Evolutionary conservation across 441 rosid genomes (phyloP), one percentile per base, ranked within the genome.

Genomic region (Populus hybrid): DNA sequence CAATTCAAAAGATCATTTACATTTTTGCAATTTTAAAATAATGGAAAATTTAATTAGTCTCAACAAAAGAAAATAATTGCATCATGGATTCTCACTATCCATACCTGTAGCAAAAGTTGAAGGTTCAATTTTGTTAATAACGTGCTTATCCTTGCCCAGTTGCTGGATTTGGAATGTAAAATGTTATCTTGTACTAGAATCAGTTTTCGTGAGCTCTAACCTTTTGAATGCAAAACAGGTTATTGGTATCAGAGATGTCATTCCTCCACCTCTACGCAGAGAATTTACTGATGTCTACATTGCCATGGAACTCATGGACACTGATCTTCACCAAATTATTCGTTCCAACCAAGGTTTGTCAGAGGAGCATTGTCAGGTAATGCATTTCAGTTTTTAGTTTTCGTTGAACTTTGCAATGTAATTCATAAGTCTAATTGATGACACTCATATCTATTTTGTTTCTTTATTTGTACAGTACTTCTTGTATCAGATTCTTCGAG

Each of bases 351-450:
- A 96, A 80, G 20, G 83, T 72, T 81, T 96, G 70, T 96, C 99
- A 1, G 99, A 94, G 84, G 98, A 96, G 85, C 99, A 96, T 75
- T 90, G 95, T 82, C 97, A 95, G 99, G 99, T 95, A 86, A 30
- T 70, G 36, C n/a, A 40, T 32, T 71, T 68, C 10, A 21, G 18
- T 35, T 76, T 79, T 36, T 20, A 67, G 46, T 63, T 42, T 8
- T 50, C 21, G 28, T 46, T 3, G 69, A 14, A 7, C 69, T 38
- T 65, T 5, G 75, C 18, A 50, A 34, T 75, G 21, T 12, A 75
- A 71, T 69, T 53, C 40, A 76, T 9, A 75, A 64, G 74, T 32
- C 42, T 64, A 68, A 70, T 32, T 8, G 21, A n/a, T 35, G 24
- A 21, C 26, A 8, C 40, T 74, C 57, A 75, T 73, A 5, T 6